Percentiles rank a stretch among this genome's conserved stretches.
Conservation (phyloP, 148 eudicot genomes). For the Diospyros lotus region DNA sequence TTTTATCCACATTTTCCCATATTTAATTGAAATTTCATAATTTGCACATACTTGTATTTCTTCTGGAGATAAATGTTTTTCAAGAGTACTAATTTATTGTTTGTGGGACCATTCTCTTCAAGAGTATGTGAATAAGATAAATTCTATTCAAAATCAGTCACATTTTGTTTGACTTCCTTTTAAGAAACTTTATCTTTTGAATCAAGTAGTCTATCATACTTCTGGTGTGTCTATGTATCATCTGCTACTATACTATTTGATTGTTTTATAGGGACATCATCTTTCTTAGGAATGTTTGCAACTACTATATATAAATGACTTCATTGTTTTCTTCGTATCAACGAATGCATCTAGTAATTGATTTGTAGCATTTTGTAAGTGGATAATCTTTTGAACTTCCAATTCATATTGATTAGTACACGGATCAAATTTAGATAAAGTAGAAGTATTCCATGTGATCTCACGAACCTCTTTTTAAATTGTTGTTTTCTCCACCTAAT, state of each 20-base stretch:
- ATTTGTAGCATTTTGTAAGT: background rate
- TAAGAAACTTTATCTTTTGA: background rate
- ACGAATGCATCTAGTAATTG: background rate
- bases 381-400: background rate
- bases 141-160: background rate
- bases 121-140: too few relatives aligned
- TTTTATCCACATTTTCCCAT: conserved; percentile 7
- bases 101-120: background rate
- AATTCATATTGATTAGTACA: background rate
- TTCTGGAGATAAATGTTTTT: background rate
- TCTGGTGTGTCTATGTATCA: background rate
- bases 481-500: background rate
- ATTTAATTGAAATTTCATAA: background rate
- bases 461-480: background rate
- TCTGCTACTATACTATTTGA: background rate
- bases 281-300: background rate
- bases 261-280: background rate
- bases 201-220: background rate
- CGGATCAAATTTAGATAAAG: background rate
- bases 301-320: background rate
- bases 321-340: background rate
- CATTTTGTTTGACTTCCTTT: background rate
- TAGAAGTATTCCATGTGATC: background rate
- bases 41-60: conserved; percentile 3
- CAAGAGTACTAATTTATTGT: background rate